These are phyloP conservation scores for Ramaria sp. DNA, from an alignment of 768 basidiomycete genomes.

Conservation along the genomic window DNA sequence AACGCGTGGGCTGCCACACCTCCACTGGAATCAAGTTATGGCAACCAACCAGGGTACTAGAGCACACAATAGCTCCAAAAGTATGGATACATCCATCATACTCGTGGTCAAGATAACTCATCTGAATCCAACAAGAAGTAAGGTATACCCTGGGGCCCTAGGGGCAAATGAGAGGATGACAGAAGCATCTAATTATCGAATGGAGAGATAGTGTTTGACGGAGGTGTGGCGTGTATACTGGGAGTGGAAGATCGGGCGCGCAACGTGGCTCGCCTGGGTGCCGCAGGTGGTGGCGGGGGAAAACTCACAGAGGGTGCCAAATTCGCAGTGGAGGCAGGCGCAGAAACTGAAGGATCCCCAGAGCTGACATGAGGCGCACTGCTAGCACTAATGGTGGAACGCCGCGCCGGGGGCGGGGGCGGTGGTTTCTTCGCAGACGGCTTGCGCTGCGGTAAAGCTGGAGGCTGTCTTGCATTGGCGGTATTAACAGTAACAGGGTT, in stretches of 20 bases:
- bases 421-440: neutral
- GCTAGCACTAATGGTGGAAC: neutral
- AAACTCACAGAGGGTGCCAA: neutral
- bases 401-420: constrained; percentile 3
- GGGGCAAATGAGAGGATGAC: neutral
- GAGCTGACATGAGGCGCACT: neutral
- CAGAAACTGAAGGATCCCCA: neutral
- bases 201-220: neutral
- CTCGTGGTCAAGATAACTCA: no score
- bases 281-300: neutral
- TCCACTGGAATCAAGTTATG: no score
- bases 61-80: no score
- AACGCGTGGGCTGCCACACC: no score
- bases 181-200: neutral
- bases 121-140: no score
- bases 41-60: no score
- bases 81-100: no score
- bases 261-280: neutral
- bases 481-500: neutral
- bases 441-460: constrained; percentile 3
- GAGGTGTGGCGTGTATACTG: neutral
- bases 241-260: neutral
- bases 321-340: neutral
- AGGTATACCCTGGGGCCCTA: no score
- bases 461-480: neutral